Evolutionary conservation across 2,329 filamentous ascomycete species (phyloP).

Genomic region (Colletotrichum melonis): DNA sequence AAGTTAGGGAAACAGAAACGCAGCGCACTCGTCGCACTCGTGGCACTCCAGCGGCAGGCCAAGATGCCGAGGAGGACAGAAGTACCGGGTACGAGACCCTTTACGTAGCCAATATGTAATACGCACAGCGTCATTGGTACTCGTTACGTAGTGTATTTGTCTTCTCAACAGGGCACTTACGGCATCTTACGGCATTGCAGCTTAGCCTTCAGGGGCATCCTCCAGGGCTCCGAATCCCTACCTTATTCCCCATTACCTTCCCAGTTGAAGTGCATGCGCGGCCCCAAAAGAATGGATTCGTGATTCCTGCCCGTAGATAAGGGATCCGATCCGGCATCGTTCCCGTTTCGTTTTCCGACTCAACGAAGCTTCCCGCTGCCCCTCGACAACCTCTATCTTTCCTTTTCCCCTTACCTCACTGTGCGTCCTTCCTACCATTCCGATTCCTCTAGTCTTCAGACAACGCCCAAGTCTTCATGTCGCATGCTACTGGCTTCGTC

Average conservation of each 20-base stretch:
- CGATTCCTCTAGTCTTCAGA: background rate
- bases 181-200: slow-evolving; percentile 2
- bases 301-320: slow-evolving; percentile 27
- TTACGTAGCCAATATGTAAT: slow-evolving; percentile 21
- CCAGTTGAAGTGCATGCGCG: background rate
- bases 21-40: background rate
- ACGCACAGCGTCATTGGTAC: background rate
- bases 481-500: background rate
- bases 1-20: background rate
- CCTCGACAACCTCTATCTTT: background rate
- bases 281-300: slow-evolving; percentile 3
- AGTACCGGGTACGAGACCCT: slow-evolving; percentile 9
- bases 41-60: background rate
- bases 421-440: background rate
- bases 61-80: background rate
- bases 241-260: slow-evolving; percentile 3
- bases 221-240: background rate
- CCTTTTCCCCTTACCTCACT: background rate
- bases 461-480: slow-evolving; percentile 2
- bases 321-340: slow-evolving; percentile 26
- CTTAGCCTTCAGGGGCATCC: background rate
- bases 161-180: background rate
- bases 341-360: background rate
- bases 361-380: slow-evolving; percentile 6
- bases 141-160: slow-evolving; percentile 11